Base-by-base conservation (phyloP, 768 basidiomycete genomes). In the Leccinellum albellum region DNA sequence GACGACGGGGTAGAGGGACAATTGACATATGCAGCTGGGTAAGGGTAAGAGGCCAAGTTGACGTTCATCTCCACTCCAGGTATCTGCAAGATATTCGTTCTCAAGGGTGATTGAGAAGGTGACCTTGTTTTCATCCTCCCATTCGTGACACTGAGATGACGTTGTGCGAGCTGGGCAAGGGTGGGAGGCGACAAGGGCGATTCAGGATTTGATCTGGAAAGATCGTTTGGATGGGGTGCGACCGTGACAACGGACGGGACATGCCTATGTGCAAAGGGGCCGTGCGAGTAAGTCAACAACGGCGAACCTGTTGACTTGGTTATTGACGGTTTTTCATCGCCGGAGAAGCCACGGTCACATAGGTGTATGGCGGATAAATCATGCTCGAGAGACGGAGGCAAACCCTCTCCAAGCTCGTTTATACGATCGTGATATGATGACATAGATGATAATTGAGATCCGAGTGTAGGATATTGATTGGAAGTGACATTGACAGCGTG, bases 1-100 rank as follows among this genome's bases (percentile, higher is more conserved):
- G 83, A 86, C 10, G 86, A 84, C 29, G 81, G 78, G 6, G 81
- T 75, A 17, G 87, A 84, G 4, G 83, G 84, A 53, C 76, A 81
- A 32, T 78, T 80, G 15, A 75, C 75, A 5, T 79, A 82, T 13
- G 77, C 72, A 13, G 66, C 60, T 2, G 70, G 54, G 52, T 59
- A 61, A 20, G 58, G 28, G 53, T 52, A 62, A 40, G 56, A 56
- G 0, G 47, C 54, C 45, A 60, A 13, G 42, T 55, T 57, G 48
- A 54, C 13, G 46, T 53, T 55, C 63, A 54, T 57, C 45, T 57
- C 56, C 57, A 63, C 35, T 28, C 59, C 65, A 29, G 61, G 57
- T 20, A 54, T 58, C 40, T 62, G 66, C 24, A 57, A 61, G 21
- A 61, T 29, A 29, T 53, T 69, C 28, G 62, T 56, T 24, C 61